Evolutionary conservation across 345 rosid species (phyloP).

Genomic region (Gossypium bickii): DNA sequence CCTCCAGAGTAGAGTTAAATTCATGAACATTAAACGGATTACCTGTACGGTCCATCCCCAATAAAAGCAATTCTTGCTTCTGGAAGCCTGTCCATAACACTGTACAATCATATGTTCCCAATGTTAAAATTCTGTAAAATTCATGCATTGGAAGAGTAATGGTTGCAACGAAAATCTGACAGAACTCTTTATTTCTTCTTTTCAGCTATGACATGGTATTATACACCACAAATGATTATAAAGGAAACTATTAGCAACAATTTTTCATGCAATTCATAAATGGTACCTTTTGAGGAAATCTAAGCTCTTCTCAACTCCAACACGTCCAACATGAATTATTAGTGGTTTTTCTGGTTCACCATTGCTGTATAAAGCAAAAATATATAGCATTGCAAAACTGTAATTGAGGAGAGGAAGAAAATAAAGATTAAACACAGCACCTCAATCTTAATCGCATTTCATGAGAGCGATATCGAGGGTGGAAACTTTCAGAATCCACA

Average conservation of each 20-base stretch:
- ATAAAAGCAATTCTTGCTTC: conserved; percentile 82
- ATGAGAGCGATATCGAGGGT: conserved; percentile 67
- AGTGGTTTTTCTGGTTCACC: conserved; percentile 93
- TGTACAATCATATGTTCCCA: conserved; percentile 31
- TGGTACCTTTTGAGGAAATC: conserved; percentile 83
- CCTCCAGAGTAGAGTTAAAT: too few species aligned
- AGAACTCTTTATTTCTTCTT: not conserved
- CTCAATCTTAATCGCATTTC: conserved; percentile 87
- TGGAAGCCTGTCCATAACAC: conserved; percentile 92
- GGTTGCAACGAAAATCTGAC: not conserved
- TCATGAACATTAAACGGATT: conserved; percentile 12
- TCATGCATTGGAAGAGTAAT: not conserved
- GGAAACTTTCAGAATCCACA: conserved; percentile 90
- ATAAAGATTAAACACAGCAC: conserved; percentile 23
- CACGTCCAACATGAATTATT: conserved; percentile 88
- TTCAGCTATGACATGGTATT: not conserved
- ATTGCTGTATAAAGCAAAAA: conserved; percentile 41
- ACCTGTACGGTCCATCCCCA: conserved; percentile 98
- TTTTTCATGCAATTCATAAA: not conserved
- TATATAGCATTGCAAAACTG: not conserved
- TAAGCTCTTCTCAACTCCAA: conserved; percentile 95
- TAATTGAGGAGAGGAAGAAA: not conserved
- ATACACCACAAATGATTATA: not conserved
- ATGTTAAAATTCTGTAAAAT: conserved; percentile 9
- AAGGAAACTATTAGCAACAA: not conserved